Base-by-base conservation (phyloP, 1,284 basidiomycete species). In the Inonotus obliquus region DNA sequence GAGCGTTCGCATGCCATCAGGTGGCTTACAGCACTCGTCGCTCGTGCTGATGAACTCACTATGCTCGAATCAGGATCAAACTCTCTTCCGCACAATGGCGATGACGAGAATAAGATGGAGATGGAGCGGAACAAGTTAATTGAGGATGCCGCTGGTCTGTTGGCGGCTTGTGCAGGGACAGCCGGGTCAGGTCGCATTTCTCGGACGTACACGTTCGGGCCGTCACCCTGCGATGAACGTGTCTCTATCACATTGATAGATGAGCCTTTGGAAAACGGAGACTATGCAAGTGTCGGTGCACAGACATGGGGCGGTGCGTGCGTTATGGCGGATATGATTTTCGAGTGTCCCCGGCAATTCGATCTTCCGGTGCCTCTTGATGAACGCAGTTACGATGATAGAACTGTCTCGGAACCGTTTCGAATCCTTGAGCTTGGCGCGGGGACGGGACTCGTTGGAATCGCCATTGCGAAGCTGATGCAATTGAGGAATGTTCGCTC, bases 271-370 rank as follows among this genome's bases (percentile, higher is more conserved):
- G 82, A 86, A 38, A 87, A 89, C 59, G 74, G 78, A n/a, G 89
- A 94, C 69, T 89, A 88, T 66, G 76, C 81, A 3, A 86, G 83
- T 57, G 88, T 95, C 19, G 94, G 94, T 5, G 88, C 92, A 19
- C 93, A 96, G 73, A 96, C 94, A 0, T 96, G 94, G 94, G 94
- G 93, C 1, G 84, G 86, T 4, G 89, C 92, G 0, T 93, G 90
- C 66, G 83, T 96, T 4, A 79, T 96, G 45, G 85, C 92, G 0
- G 86, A 94, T 68, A 81, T 88, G 74, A 83, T 96, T 57, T 81
- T 83, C 0, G 79, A 85, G 21, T 70, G 79, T 27, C 91, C 91
- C 0, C 69, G 63, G 0, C 66, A 67, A 1, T 92, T 89, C 68
- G 81, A 81, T 2, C 70, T 87, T 6, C 57, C 58, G 48, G 47